phyloP scores from a whole-genome alignment of 176 grass and related monocot genomes.

The Elaeis guineensis region DNA sequence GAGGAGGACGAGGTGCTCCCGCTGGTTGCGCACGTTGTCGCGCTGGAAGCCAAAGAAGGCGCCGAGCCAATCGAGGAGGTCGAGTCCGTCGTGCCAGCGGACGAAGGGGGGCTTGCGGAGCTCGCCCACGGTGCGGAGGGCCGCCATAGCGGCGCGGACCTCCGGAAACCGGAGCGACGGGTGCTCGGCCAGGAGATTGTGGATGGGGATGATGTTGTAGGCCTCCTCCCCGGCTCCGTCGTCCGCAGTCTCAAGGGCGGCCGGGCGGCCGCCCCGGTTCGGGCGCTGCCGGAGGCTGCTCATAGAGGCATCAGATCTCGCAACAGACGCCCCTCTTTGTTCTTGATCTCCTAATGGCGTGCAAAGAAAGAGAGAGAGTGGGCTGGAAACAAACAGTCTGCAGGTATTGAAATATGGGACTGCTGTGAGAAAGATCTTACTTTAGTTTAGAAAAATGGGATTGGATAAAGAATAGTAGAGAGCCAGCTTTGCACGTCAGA shows the following conservation, averaged over 20 bases:
- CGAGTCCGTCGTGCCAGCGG: slow-evolving; percentile 29
- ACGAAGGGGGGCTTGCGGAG: slow-evolving; percentile 42
- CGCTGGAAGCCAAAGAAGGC: slow-evolving; percentile 79
- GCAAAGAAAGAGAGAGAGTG: no score
- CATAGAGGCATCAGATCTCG: neutral
- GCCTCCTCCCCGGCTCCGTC: slow-evolving; percentile 2
- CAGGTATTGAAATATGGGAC: no score
- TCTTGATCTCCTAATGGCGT: no score
- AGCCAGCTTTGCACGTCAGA: no score
- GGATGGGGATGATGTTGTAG: slow-evolving; percentile 95
- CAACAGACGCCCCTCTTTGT: neutral
- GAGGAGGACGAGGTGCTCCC: slow-evolving; percentile 93
- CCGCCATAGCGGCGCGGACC: slow-evolving; percentile 68
- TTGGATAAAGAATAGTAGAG: no score
- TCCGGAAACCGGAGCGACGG: slow-evolving; percentile 60
- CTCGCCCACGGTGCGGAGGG: slow-evolving; percentile 33
- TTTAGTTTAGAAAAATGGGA: no score
- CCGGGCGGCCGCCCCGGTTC: neutral
- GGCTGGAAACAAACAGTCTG: no score
- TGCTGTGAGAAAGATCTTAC: no score
- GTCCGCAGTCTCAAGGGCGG: neutral
- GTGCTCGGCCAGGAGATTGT: slow-evolving; percentile 61
- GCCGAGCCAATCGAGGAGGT: slow-evolving; percentile 94
- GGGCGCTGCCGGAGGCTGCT: slow-evolving; percentile 58
- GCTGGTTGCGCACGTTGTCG: slow-evolving; percentile 85